phyloP scores from a whole-genome alignment of 305 asterid species.

The Withania somnifera region DNA sequence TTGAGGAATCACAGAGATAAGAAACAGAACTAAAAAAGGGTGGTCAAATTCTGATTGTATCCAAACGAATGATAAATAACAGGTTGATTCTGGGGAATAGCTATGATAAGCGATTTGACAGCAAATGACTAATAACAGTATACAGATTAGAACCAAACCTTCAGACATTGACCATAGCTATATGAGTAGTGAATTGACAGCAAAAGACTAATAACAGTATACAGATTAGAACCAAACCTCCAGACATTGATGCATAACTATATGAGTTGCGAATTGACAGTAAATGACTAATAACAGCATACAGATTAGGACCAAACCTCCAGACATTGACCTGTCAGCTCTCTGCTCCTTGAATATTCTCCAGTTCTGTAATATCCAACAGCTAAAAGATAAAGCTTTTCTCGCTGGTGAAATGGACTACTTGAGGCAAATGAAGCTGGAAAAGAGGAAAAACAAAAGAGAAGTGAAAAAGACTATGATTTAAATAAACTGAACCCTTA shows the following conservation, averaged over 20 bases:
- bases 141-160: conserved; percentile 21
- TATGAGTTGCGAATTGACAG: neutral
- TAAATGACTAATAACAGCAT: neutral
- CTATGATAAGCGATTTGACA: neutral
- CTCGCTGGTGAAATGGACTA: conserved; percentile 50
- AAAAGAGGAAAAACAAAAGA: neutral
- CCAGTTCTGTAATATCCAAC: conserved; percentile 52
- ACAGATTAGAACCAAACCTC: conserved; percentile 25
- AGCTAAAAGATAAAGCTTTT: conserved; percentile 51
- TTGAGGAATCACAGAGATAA: too few species aligned
- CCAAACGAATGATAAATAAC: neutral
- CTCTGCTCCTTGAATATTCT: conserved; percentile 45
- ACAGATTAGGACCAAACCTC: conserved; percentile 26
- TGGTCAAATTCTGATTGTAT: neutral
- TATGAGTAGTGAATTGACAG: neutral
- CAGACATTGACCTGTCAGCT: conserved; percentile 38
- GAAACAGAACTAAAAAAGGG: neutral
- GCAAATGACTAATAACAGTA: neutral
- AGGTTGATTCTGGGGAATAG: neutral
- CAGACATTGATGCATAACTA: conserved; percentile 31
- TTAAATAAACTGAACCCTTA: neutral
- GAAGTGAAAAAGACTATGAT: neutral
- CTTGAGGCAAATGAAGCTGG: conserved; percentile 25
- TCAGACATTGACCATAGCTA: conserved; percentile 36
- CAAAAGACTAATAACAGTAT: neutral